Base-by-base conservation (phyloP, 2,329 filamentous ascomycete genomes). In the Pseudogymnoascus sp. region DNA sequence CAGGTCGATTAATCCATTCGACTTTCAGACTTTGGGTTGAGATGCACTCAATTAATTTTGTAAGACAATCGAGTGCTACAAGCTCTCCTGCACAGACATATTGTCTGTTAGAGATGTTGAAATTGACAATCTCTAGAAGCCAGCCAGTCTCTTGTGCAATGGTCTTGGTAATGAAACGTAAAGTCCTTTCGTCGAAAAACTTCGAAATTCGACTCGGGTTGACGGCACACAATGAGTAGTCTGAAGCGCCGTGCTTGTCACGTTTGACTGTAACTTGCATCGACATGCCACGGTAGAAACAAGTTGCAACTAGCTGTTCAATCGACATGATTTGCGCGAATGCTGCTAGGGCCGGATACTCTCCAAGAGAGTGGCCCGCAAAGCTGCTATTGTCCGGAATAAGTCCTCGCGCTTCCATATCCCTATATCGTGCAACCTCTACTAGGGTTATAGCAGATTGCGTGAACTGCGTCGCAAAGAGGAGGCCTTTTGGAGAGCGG, bases 51-150 rank as follows among this genome's bases (percentile, higher is more conserved):
- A 66, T 64, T 18, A 68, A 58, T 5, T 59, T 60, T 4, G 62
- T 65, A 14, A 68, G 61, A 16, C 43, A 58, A 14, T 64, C 60
- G 25, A 67, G 25, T n/a, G 61, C 61, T 7, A 62, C 61, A 1
- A 66, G 57, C 4, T 71, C 69, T 22, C 73, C 74, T 2, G 74
- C 72, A 43, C 72, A 74, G 38, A 76, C 73, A 50, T 74, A 74
- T 59, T 74, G 72, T 62, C 65, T 62, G 34, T 65, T 66, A 9
- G 64, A 62, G 58, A 74, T 63, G 63, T 74, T 74, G 57, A 66
- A 68, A 60, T 74, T 74, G 61, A 74, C 72, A 20, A 73, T 70
- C 60, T 74, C 72, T 0, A 74, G 57, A 12, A 70, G 67, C 12
- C 63, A 60, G 2, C 66, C 65, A 2, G 64, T 69, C 12, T 64